phyloP scores from a whole-genome alignment of 1,139 yeast genomes.

The Pichia sp. region DNA sequence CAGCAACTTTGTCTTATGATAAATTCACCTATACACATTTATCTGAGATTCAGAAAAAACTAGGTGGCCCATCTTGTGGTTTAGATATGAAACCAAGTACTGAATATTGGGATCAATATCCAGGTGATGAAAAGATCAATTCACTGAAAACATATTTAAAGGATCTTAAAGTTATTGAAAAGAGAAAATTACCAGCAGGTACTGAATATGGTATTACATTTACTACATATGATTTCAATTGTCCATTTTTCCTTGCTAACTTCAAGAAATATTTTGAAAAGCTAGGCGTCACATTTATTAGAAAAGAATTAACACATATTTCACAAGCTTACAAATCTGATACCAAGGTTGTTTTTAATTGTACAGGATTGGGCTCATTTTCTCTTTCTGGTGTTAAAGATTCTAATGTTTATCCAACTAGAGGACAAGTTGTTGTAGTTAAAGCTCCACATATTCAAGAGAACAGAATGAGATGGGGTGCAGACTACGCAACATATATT shows the following conservation, averaged over 20 bases:
- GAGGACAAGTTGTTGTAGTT: conserved; percentile 65
- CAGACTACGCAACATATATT: conserved; percentile 51
- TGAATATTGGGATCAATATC: conserved; percentile 49
- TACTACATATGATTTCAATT: conserved; percentile 59
- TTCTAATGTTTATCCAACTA: conserved; percentile 47
- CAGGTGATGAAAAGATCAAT: conserved; percentile 37
- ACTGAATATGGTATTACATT: conserved; percentile 47
- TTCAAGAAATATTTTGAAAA: conserved; percentile 37
- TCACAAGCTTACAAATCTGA: conserved; percentile 41
- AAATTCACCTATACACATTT: conserved; percentile 49
- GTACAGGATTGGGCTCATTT: conserved; percentile 62
- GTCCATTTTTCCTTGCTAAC: conserved; percentile 50
- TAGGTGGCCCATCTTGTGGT: conserved; percentile 52
- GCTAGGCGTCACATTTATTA: conserved; percentile 44
- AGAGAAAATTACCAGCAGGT: conserved; percentile 39
- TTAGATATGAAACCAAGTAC: conserved; percentile 45
- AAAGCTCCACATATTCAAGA: conserved; percentile 50
- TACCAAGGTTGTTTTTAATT: conserved; percentile 52
- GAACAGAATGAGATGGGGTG: conserved; percentile 47
- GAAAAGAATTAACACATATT: conserved; percentile 43
- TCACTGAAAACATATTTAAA: conserved; percentile 42
- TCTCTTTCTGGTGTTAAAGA: conserved; percentile 54
- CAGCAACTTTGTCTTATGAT: conserved; percentile 46
- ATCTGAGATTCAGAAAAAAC: conserved; percentile 34
- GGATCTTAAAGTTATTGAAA: conserved; percentile 34